Conservation (phyloP, 495 filamentous ascomycete species). For the Penicillium coprophilum region DNA sequence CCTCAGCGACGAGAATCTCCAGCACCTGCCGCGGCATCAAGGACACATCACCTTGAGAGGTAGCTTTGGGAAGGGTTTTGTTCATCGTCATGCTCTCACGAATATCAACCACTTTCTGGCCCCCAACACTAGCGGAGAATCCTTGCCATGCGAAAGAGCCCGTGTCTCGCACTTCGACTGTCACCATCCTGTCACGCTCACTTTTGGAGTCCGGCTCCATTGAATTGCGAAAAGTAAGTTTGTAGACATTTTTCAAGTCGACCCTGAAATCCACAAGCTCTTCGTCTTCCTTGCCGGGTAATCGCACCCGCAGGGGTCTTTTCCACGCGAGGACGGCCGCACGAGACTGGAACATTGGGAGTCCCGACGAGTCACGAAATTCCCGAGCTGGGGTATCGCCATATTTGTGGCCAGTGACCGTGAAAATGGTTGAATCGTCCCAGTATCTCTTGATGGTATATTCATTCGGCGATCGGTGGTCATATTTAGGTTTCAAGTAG, state of each 20-base stretch:
- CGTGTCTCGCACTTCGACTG: constrained; percentile 7
- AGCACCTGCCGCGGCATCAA: constrained; percentile 9
- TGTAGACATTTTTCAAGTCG: neutral
- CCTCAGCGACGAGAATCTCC: constrained; percentile 20
- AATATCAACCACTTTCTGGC: constrained; percentile 20
- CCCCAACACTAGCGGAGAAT: constrained; percentile 5
- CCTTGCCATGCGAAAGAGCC: neutral
- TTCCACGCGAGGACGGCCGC: neutral
- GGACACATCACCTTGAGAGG: neutral
- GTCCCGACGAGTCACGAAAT: constrained; percentile 23
- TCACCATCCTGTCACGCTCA: constrained; percentile 13
- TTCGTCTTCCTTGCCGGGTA: constrained; percentile 19
- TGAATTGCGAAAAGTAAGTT: constrained; percentile 18
- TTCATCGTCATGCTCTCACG: constrained; percentile 23
- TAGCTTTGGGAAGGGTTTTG: neutral
- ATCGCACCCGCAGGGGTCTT: constrained; percentile 16
- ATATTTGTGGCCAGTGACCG: constrained; percentile 24
- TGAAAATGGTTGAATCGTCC: constrained; percentile 17
- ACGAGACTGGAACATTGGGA: constrained; percentile 22
- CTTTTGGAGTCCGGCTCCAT: constrained; percentile 6
- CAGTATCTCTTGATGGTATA: constrained; percentile 20
- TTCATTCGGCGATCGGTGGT: constrained; percentile 15
- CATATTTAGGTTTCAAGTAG: constrained; percentile 21
- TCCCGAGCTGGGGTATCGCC: constrained; percentile 13
- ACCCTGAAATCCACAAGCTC: constrained; percentile 14